phyloP scores from a whole-genome alignment of 192 early-diverging fungal genomes.

The Gamsiella multidivaricata region DNA sequence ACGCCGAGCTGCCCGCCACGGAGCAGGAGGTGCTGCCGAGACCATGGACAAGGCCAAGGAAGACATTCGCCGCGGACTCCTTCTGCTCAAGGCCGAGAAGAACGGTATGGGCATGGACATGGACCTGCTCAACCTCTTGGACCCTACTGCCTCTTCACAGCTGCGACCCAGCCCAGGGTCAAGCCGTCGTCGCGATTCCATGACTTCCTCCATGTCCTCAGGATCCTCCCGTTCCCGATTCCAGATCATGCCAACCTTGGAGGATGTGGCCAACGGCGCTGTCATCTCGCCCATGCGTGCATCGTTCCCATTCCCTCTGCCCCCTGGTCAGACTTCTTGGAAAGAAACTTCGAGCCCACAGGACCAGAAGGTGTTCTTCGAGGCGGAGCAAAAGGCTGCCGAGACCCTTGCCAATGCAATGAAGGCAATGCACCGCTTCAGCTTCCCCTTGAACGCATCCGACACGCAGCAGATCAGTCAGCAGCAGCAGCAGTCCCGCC shows the following conservation, averaged over 20 bases:
- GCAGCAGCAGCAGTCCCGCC: constrained; percentile 31
- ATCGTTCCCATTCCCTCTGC: constrained; percentile 44
- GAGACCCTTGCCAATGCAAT: constrained; percentile 49
- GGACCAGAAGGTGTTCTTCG: constrained; percentile 44
- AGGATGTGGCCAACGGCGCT: constrained; percentile 17
- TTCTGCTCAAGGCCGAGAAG: constrained; percentile 56
- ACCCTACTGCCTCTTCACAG: constrained; percentile 25
- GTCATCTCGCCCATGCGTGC: constrained; percentile 39
- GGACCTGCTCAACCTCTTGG: constrained; percentile 46
- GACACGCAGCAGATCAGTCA: constrained; percentile 32
- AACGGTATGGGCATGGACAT: constrained; percentile 51
- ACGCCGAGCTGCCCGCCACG: constrained; percentile 44
- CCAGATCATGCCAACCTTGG: constrained; percentile 31
- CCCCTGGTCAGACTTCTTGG: constrained; percentile 26
- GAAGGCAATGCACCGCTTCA: constrained; percentile 53
- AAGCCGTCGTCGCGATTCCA: constrained; percentile 41
- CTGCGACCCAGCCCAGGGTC: constrained; percentile 18
- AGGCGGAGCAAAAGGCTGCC: constrained; percentile 51
- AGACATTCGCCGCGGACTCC: constrained; percentile 50
- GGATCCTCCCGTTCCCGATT: constrained; percentile 42
- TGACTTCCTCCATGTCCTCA: constrained; percentile 42
- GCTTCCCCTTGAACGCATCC: constrained; percentile 28
- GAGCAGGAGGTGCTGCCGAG: constrained; percentile 39
- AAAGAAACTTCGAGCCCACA: constrained; percentile 32
- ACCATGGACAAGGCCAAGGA: constrained; percentile 56